Conservation (phyloP, 1,139 yeast genomes). For the Kluyveromyces sp. region DNA sequence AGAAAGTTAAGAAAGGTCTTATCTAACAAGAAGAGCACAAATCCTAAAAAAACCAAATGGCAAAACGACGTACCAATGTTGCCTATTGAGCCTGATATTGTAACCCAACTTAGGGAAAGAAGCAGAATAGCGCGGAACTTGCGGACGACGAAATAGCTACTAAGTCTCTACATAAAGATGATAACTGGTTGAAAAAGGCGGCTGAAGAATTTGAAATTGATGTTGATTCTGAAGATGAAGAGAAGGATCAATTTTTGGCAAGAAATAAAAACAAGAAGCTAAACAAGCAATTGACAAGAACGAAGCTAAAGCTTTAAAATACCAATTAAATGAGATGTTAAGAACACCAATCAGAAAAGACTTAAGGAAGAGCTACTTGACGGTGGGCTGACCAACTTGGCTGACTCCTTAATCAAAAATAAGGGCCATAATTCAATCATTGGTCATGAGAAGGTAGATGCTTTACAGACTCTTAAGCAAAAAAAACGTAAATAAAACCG, state of each 20-base stretch:
- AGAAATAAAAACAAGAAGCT: constrained; percentile 57
- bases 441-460: constrained; percentile 64
- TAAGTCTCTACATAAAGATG: constrained; percentile 59
- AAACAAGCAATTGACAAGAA: constrained; percentile 45
- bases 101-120: constrained; percentile 64
- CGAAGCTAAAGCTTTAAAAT: constrained; percentile 42
- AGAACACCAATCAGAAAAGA: constrained; percentile 58
- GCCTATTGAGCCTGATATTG: constrained; percentile 69
- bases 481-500: constrained; percentile 25
- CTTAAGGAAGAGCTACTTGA: constrained; percentile 64
- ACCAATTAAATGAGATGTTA: constrained; percentile 51
- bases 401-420: constrained; percentile 73
- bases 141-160: constrained; percentile 63
- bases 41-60: constrained; percentile 32
- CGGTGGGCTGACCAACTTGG: constrained; percentile 82
- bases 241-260: constrained; percentile 58
- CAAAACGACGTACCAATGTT: constrained; percentile 59
- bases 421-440: constrained; percentile 60
- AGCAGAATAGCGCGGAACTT: constrained; percentile 61
- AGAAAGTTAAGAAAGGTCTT: constrained; percentile 63
- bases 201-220: constrained; percentile 91
- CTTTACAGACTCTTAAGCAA: constrained; percentile 55
- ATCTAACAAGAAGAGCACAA: constrained; percentile 30
- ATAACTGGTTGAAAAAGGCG: constrained; percentile 78
- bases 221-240: constrained; percentile 45